Conservation (phyloP, 345 rosid genomes). For the Cardamine resedifolia region DNA sequence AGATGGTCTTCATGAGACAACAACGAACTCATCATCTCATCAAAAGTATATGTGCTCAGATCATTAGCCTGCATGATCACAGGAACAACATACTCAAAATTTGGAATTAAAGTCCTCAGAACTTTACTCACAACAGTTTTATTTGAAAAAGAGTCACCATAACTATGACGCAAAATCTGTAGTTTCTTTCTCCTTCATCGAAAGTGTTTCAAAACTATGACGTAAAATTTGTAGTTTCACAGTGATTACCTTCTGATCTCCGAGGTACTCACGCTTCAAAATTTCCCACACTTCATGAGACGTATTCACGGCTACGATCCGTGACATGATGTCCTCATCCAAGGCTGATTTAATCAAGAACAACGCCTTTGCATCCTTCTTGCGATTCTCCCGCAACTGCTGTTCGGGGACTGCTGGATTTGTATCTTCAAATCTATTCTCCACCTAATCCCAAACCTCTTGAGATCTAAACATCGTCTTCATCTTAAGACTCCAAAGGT, state of each 20-base stretch:
- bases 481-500: not conserved
- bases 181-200: not conserved
- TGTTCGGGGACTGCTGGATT: too few relatives aligned
- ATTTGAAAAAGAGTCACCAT: not conserved
- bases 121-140: not conserved
- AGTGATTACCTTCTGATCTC: not conserved
- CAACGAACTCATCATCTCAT: too few relatives aligned
- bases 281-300: too few relatives aligned
- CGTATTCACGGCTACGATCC: too few relatives aligned
- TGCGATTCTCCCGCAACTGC: not conserved
- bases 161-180: too few relatives aligned
- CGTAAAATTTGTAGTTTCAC: not conserved
- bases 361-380: not conserved
- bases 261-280: not conserved
- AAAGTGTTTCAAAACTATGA: not conserved
- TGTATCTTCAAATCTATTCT: too few relatives aligned
- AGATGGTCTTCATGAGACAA: not conserved
- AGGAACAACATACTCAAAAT: too few relatives aligned
- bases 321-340: not conserved
- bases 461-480: not conserved
- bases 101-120: too few relatives aligned
- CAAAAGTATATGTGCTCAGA: too few relatives aligned
- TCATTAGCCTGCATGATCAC: too few relatives aligned
- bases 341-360: not conserved
- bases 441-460: too few relatives aligned